Conservation (phyloP, 2,329 filamentous ascomycete genomes). For the Pestalotiopsis sp. region DNA sequence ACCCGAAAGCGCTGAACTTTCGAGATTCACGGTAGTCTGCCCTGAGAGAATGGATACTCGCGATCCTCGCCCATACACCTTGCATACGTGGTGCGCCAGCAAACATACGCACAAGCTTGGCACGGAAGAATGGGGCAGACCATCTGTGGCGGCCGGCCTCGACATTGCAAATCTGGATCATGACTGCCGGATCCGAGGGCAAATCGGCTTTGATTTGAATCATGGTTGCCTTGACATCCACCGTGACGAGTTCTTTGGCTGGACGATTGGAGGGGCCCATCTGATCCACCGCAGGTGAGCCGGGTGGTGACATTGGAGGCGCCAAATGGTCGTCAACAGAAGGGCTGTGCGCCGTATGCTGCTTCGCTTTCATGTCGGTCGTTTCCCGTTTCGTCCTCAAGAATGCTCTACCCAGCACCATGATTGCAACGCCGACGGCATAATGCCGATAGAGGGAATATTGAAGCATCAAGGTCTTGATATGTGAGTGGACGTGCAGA, state of each 20-base stretch:
- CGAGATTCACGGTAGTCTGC: slow-evolving; percentile 80
- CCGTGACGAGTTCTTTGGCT: slow-evolving; percentile 69
- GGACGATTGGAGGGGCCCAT: slow-evolving; percentile 35
- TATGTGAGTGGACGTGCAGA: slow-evolving; percentile 82
- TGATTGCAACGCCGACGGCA: slow-evolving; percentile 78
- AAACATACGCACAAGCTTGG: slow-evolving; percentile 81
- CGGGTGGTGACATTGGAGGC: slow-evolving; percentile 38
- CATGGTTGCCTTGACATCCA: slow-evolving; percentile 81
- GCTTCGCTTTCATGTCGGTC: slow-evolving; percentile 32
- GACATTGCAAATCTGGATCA: slow-evolving; percentile 84
- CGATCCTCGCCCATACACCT: slow-evolving; percentile 81
- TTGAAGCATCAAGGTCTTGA: slow-evolving; percentile 78
- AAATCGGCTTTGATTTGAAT: slow-evolving; percentile 88
- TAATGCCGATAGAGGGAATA: slow-evolving; percentile 97
- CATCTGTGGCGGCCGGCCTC: slow-evolving; percentile 86
- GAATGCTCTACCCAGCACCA: slow-evolving; percentile 75
- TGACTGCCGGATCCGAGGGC: slow-evolving; percentile 86
- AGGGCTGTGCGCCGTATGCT: slow-evolving; percentile 26
- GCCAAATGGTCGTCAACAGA: slow-evolving; percentile 35
- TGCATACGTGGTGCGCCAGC: slow-evolving; percentile 84
- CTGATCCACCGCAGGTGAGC: slow-evolving; percentile 30
- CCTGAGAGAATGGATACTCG: slow-evolving; percentile 80
- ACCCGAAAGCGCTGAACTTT: slow-evolving; percentile 61
- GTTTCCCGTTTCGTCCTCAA: slow-evolving; percentile 51
- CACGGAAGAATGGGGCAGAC: slow-evolving; percentile 79